Evolutionary conservation across 2,329 filamentous ascomycete genomes (phyloP).

Genomic region (Sordariomycetes sp.): DNA sequence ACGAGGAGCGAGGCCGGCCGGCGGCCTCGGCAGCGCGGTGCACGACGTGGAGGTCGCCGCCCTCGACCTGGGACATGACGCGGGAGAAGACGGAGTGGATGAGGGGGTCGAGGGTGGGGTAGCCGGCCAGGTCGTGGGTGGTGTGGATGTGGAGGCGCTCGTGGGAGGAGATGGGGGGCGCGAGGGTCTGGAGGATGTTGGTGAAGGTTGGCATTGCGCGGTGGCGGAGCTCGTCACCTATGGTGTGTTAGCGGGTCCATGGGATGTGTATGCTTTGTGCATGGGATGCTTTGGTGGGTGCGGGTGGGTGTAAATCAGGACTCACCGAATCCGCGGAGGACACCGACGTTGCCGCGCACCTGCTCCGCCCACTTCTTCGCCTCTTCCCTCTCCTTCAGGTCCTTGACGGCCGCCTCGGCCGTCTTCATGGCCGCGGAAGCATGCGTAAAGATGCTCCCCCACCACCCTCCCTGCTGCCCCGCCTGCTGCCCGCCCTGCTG

Average conservation of each 20-base stretch:
- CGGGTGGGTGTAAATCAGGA: slow-evolving; percentile 5
- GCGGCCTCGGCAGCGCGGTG: slow-evolving; percentile 83
- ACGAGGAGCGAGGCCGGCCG: slow-evolving; percentile 48
- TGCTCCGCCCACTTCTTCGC: slow-evolving; percentile 94
- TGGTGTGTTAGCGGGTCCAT: background rate
- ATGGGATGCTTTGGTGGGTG: background rate
- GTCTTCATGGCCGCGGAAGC: slow-evolving; percentile 81
- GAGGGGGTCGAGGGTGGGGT: slow-evolving; percentile 85
- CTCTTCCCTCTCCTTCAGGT: slow-evolving; percentile 93
- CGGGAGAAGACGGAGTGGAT: slow-evolving; percentile 85
- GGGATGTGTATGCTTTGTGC: background rate
- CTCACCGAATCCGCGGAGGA: slow-evolving; percentile 62
- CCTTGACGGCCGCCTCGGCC: slow-evolving; percentile 83
- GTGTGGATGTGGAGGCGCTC: slow-evolving; percentile 96
- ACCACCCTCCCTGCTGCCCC: slow-evolving; percentile 52
- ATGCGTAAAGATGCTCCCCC: slow-evolving; percentile 74
- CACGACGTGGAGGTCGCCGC: slow-evolving; percentile 85
- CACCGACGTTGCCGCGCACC: slow-evolving; percentile 76
- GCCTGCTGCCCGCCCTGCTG: slow-evolving; percentile 16
- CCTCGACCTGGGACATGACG: slow-evolving; percentile 98
- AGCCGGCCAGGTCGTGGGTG: slow-evolving; percentile 88
- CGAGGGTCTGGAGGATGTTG: slow-evolving; percentile 86
- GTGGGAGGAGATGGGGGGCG: slow-evolving; percentile 91
- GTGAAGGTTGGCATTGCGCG: slow-evolving; percentile 90
- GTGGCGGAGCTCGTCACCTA: slow-evolving; percentile 76